phyloP scores from a whole-genome alignment of 2,329 filamentous ascomycete species.

The Teratosphaeria nubilosa region DNA sequence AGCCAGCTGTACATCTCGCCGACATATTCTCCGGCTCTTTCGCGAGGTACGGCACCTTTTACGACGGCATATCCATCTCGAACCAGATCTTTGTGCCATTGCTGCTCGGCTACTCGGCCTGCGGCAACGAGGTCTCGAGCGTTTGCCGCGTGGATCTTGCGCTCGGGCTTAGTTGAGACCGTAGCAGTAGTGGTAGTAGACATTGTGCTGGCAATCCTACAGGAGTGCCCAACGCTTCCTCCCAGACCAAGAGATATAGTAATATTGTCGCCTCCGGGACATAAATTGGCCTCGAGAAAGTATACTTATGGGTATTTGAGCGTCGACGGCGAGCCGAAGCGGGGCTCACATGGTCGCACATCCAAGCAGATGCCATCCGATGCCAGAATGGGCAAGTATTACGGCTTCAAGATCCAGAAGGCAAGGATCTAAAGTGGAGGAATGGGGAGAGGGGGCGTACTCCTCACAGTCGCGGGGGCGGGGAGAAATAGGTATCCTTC shows the following conservation, averaged over 20 bases:
- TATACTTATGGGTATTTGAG: background rate
- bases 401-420: background rate
- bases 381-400: background rate
- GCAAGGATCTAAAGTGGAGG: background rate
- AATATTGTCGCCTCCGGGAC: too few species aligned
- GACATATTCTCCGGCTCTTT: slow-evolving; percentile 29
- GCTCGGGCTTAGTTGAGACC: background rate
- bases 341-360: background rate
- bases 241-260: too few species aligned
- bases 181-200: background rate
- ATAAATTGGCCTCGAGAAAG: background rate
- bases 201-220: background rate
- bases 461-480: background rate
- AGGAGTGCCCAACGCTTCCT: background rate
- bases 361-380: background rate
- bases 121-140: background rate
- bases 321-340: background rate
- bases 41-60: slow-evolving; percentile 35
- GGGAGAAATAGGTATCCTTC: too few species aligned
- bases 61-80: slow-evolving; percentile 38
- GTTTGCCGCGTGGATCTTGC: background rate
- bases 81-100: slow-evolving; percentile 25
- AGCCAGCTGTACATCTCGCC: slow-evolving; percentile 21
- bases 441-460: too few species aligned
- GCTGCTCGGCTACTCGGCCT: background rate